Evolutionary conservation across 371 early-diverging fungal genomes (phyloP).

Genomic region (Paraphysoderma sedebokerense): DNA sequence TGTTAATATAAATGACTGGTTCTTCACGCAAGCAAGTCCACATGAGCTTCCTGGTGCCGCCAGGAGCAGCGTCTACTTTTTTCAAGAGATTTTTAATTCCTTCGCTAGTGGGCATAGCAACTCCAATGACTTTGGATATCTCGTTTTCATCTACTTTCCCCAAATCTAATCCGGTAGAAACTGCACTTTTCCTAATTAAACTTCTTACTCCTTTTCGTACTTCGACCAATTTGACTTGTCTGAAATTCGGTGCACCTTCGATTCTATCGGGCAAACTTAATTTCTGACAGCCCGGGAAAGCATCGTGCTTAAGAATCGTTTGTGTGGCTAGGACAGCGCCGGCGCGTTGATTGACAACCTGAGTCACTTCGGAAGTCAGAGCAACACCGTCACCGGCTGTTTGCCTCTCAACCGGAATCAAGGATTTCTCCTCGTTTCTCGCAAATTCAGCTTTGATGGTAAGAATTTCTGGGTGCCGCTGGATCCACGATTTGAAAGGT

Average conservation of each 20-base stretch:
- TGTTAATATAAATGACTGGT: conserved; percentile 53
- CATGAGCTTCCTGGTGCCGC: conserved; percentile 12
- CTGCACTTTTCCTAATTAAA: conserved; percentile 32
- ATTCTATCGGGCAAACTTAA: conserved; percentile 41
- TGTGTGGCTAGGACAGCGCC: conserved; percentile 45
- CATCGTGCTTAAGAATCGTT: conserved; percentile 47
- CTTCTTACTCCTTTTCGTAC: conserved; percentile 22
- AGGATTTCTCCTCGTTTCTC: background rate
- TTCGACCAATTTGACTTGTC: conserved; percentile 27
- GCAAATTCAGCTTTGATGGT: conserved; percentile 16
- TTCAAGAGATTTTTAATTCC: conserved; percentile 29
- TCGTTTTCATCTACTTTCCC: background rate
- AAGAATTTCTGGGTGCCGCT: conserved; percentile 34
- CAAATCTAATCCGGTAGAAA: background rate
- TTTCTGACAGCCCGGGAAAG: conserved; percentile 54
- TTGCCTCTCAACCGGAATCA: conserved; percentile 37
- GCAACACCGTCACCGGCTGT: conserved; percentile 43
- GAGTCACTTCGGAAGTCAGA: conserved; percentile 36
- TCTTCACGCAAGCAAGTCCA: conserved; percentile 64
- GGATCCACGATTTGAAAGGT: conserved; percentile 39
- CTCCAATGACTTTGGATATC: conserved; percentile 21
- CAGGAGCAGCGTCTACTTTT: conserved; percentile 28
- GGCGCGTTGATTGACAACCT: conserved; percentile 30
- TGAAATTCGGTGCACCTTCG: conserved; percentile 46
- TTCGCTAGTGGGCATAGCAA: conserved; percentile 45